Evolutionary conservation across 2,329 filamentous ascomycete species (phyloP).

Genomic region (Neonectria coccinea): DNA sequence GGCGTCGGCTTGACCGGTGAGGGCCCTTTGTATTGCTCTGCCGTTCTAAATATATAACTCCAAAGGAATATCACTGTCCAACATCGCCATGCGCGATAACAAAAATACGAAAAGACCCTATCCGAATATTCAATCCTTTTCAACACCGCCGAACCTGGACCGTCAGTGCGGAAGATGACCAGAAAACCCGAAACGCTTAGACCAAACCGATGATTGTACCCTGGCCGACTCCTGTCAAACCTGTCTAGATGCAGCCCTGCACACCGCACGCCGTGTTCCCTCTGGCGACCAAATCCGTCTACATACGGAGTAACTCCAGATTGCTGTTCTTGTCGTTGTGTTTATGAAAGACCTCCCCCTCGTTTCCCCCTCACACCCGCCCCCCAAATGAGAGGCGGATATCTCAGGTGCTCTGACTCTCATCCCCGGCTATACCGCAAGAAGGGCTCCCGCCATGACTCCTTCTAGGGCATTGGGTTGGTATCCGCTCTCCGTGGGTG

Average conservation of each 20-base stretch:
- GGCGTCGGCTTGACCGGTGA: slow-evolving; percentile 27
- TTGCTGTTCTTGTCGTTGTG: slow-evolving; percentile 5
- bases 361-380: too few species aligned
- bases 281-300: slow-evolving; percentile 1
- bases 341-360: not conserved
- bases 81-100: not conserved
- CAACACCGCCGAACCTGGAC: slow-evolving; percentile 17
- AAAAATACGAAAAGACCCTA: slow-evolving; percentile 2
- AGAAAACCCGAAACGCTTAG: slow-evolving; percentile 15
- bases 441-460: slow-evolving; percentile 23
- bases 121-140: slow-evolving; percentile 14
- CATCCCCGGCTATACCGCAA: not conserved
- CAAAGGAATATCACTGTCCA: slow-evolving; percentile 5
- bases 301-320: slow-evolving; percentile 10
- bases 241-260: slow-evolving; percentile 14
- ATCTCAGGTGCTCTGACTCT: too few species aligned
- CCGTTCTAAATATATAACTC: slow-evolving; percentile 15
- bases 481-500: slow-evolving; percentile 47
- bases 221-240: slow-evolving; percentile 8
- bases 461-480: slow-evolving; percentile 40
- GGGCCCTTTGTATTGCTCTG: slow-evolving; percentile 15
- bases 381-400: too few species aligned
- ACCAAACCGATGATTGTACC: slow-evolving; percentile 12
- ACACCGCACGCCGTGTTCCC: slow-evolving; percentile 9
- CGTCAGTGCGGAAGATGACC: slow-evolving; percentile 15